Evolutionary conservation across 164 flowering plant genomes (phyloP).

Genomic region (Aristolochia fimbriata): DNA sequence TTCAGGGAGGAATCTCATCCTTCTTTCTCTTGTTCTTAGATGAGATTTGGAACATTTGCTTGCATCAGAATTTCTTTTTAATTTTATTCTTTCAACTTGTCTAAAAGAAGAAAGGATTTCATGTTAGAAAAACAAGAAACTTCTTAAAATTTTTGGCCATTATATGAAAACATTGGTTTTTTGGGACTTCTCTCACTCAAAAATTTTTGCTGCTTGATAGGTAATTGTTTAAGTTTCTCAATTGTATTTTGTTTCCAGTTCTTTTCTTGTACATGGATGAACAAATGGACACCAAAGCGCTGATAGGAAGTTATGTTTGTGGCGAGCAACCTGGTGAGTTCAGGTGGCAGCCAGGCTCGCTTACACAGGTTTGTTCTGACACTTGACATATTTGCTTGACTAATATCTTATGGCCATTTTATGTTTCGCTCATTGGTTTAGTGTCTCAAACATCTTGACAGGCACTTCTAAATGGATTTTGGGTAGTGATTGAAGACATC

Average conservation of each 20-base stretch:
- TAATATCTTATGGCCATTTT: not conserved
- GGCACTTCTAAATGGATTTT: slow-evolving; percentile 74
- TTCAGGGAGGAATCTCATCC: too few species aligned
- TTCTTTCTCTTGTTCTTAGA: too few species aligned
- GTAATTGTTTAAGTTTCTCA: not conserved
- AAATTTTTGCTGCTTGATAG: not conserved
- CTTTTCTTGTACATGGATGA: slow-evolving; percentile 91
- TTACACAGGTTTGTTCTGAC: slow-evolving; percentile 62
- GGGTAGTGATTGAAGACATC: slow-evolving; percentile 92
- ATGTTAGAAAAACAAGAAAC: too few species aligned
- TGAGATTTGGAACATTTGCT: too few species aligned
- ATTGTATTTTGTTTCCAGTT: slow-evolving; percentile 20
- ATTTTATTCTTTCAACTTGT: too few species aligned
- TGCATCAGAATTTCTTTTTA: too few species aligned
- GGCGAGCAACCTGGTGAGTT: slow-evolving; percentile 94
- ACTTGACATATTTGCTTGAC: not conserved
- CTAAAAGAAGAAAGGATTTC: too few species aligned
- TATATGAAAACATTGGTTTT: too few species aligned
- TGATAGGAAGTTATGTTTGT: slow-evolving; percentile 80
- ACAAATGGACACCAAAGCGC: slow-evolving; percentile 80
- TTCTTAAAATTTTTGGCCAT: too few species aligned
- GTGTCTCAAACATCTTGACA: slow-evolving; percentile 8
- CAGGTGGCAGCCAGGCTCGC: slow-evolving; percentile 96
- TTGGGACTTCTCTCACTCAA: too few species aligned
- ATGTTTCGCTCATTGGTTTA: not conserved